These are phyloP conservation scores for Metarhizium brunneum DNA, from an alignment of 2,329 filamentous ascomycete genomes.

Conservation along the genomic window DNA sequence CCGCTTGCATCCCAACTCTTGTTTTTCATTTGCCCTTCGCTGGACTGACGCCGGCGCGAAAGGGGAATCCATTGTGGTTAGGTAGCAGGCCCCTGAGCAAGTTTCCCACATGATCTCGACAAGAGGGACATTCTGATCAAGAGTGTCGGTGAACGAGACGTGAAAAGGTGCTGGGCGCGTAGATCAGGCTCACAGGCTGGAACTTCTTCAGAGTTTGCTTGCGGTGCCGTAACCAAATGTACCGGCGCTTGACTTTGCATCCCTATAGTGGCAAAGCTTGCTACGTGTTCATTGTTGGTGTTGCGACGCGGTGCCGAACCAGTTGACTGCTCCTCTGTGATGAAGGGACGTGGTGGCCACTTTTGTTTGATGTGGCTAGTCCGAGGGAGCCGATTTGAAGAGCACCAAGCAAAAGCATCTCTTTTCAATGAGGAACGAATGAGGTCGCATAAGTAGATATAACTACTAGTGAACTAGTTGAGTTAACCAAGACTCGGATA, in stretches of 20 bases:
- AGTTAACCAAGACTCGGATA: too few species aligned
- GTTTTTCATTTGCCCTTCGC: not conserved
- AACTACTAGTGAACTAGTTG: too few species aligned
- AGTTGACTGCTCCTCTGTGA: not conserved
- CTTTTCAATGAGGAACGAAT: not conserved
- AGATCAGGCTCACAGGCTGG: not conserved
- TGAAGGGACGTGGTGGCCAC: not conserved
- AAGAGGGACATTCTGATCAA: not conserved
- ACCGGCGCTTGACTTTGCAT: not conserved
- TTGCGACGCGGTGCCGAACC: not conserved
- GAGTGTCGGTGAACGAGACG: not conserved
- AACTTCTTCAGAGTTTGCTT: not conserved
- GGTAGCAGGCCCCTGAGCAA: not conserved
- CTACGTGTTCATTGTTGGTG: not conserved
- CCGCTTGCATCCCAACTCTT: not conserved
- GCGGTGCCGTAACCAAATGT: not conserved
- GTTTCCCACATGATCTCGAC: not conserved
- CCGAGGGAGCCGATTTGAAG: not conserved
- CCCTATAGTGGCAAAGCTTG: not conserved
- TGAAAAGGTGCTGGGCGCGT: too few species aligned
- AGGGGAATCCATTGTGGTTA: not conserved
- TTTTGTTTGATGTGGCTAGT: not conserved
- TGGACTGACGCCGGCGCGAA: not conserved
- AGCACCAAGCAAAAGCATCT: not conserved
- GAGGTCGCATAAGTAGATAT: not conserved